Evolutionary conservation across 2,329 filamentous ascomycete species (phyloP), one percentile per base, ranked within the genome.

Genomic region (Hysterium pulicare): DNA sequence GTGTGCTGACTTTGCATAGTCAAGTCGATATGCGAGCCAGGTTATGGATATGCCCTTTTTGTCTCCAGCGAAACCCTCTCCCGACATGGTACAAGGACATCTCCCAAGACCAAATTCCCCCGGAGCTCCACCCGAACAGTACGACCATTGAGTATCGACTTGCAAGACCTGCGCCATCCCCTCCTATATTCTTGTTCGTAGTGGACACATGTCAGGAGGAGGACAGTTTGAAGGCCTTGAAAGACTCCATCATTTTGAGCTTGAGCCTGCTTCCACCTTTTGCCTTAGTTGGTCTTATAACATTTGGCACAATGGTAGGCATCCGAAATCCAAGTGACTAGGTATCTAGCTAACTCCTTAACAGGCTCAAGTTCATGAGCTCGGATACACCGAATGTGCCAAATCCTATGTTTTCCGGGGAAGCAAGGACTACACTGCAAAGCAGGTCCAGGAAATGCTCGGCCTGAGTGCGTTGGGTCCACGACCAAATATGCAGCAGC

Each of bases 401-500:
- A 98, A 97, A 71, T 96, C 91, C 5, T 98, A 96, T 61, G 93
- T 98, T 32, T 98, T 98, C 78, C 83, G 91, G 43, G 93, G 93
- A 30, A 96, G 84, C 76, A 98, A 97, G 75, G 93, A 98, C 61
- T 98, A 98, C 68, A 79, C 84, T n/a, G 87, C 90, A 41, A 97
- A 97, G 73, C 90, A 97, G 66, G 90, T 98, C n/a, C 91, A 97
- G 69, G 93, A 98, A 63, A 98, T 98, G 93, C 83, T 98, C 38
- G 93, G 90, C 21, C 77, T 96, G 41, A 76, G 84, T 36, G 79
- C 85, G 16, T 76, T 86, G 19, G 82, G 82, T 26, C 68, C 89
- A 50, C 83, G 93, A 51, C 89, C 90, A 19, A 82, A 82, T 41
- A 69, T 67, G 31, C 58, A 56, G 62, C 81, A 86, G 69, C 81